phyloP scores from a whole-genome alignment of 805 yeast species.

The Hanseniaspora clermontiae region DNA sequence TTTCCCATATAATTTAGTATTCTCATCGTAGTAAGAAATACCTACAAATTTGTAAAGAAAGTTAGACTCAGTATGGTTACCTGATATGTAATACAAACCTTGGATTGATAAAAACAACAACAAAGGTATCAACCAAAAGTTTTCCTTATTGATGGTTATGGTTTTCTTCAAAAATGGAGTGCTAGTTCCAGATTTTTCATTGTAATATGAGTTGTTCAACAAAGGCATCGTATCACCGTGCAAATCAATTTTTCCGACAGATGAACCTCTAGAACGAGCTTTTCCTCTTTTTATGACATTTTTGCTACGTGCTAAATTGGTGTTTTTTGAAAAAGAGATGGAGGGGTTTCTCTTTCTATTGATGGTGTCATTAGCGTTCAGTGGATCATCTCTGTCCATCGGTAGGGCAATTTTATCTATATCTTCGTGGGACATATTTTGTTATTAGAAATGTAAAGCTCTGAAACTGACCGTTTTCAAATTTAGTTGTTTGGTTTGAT shows the following conservation, averaged over 20 bases:
- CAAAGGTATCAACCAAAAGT: constrained; percentile 10
- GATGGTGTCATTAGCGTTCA: background rate
- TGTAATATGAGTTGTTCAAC: background rate
- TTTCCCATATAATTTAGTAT: constrained; percentile 63
- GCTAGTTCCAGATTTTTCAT: background rate
- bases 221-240: constrained; percentile 12
- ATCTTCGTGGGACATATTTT: constrained; percentile 7
- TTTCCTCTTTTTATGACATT: background rate
- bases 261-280: constrained; percentile 13
- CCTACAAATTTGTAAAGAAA: constrained; percentile 50
- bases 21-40: constrained; percentile 51
- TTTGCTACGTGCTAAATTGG: background rate
- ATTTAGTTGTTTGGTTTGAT: background rate
- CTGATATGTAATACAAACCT: constrained; percentile 29
- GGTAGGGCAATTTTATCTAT: background rate
- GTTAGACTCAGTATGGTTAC: constrained; percentile 46
- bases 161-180: constrained; percentile 10
- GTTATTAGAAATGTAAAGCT: too few relatives aligned
- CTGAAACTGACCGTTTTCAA: too few relatives aligned
- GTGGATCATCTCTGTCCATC: background rate
- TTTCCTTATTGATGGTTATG: constrained; percentile 10
- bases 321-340: constrained; percentile 4
- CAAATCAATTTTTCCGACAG: constrained; percentile 8
- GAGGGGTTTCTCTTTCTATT: background rate
- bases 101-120: background rate